Percentiles rank a stretch among this genome's conserved stretches.
Conservation (phyloP, 164 flowering plant species). For the Vitis cinerea region DNA sequence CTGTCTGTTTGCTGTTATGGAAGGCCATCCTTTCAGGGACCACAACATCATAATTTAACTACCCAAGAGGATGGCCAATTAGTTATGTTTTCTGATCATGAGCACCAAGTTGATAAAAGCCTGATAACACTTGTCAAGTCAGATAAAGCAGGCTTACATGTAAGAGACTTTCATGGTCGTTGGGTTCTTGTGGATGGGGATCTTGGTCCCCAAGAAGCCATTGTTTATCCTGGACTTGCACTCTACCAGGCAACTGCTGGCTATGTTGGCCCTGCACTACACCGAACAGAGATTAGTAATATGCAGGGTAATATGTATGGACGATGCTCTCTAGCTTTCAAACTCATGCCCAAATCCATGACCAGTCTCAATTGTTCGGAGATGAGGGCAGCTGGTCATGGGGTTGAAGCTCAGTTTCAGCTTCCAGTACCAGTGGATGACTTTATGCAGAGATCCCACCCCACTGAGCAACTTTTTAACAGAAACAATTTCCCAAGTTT, state of each 20-base stretch:
- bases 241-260: conserved; percentile 97
- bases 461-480: conserved; percentile 66
- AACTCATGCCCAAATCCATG: conserved; percentile 94
- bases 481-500: conserved; percentile 56
- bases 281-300: conserved; percentile 55
- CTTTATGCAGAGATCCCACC: conserved; percentile 90
- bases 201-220: conserved; percentile 90
- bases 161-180: conserved; percentile 76
- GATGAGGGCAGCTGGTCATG: conserved; percentile 97
- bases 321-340: conserved; percentile 82
- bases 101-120: conserved; percentile 79
- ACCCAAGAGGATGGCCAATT: conserved; percentile 80
- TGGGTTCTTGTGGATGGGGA: conserved; percentile 90
- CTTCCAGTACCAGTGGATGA: conserved; percentile 92
- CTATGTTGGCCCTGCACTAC: conserved; percentile 73
- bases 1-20: conserved; percentile 85
- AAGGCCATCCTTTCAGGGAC: conserved; percentile 85
- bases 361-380: conserved; percentile 86
- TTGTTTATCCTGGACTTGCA: conserved; percentile 92
- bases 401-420: conserved; percentile 94
- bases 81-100: conserved; percentile 75
- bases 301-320: conserved; percentile 71
- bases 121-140: conserved; percentile 75
- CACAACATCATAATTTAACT: conserved; percentile 64
- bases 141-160: conserved; percentile 77